A percentile compares a stretch with the other conserved stretches of the same genome.
These are phyloP conservation scores for Auricularia cornea DNA, from an alignment of 768 basidiomycete genomes.

Conservation along the genomic window DNA sequence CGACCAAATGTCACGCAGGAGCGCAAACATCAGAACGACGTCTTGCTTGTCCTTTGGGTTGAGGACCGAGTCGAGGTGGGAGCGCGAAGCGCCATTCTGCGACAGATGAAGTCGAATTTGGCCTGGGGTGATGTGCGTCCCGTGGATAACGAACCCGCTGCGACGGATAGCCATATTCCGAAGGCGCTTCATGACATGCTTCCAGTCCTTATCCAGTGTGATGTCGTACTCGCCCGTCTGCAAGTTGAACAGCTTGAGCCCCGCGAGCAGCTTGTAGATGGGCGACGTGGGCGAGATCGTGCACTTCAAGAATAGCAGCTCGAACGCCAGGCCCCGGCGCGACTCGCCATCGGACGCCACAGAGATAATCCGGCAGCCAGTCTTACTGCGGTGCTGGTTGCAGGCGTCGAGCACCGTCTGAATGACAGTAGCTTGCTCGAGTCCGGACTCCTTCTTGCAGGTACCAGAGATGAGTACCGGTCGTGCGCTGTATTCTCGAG, in stretches of 20 bases:
- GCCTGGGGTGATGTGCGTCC: slow-evolving; percentile 16
- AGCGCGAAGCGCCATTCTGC: slow-evolving; percentile 1
- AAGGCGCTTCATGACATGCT: slow-evolving; percentile 27
- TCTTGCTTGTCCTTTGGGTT: slow-evolving; percentile 28
- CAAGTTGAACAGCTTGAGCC: slow-evolving; percentile 20
- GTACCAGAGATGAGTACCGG: slow-evolving; percentile 18
- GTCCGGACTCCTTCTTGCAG: slow-evolving; percentile 19
- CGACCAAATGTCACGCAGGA: slow-evolving; percentile 19
- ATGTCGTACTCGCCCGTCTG: slow-evolving; percentile 28
- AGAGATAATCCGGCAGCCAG: not conserved
- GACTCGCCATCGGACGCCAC: slow-evolving; percentile 26
- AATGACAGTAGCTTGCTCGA: slow-evolving; percentile 15
- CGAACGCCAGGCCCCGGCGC: slow-evolving; percentile 18
- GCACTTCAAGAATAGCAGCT: slow-evolving; percentile 16
- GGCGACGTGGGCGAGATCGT: slow-evolving; percentile 13
- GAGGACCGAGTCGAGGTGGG: slow-evolving; percentile 13
- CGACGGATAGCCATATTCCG: slow-evolving; percentile 22
- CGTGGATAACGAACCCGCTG: slow-evolving; percentile 16
- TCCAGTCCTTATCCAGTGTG: slow-evolving; percentile 28
- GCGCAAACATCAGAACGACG: slow-evolving; percentile 19
- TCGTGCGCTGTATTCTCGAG: slow-evolving; percentile 15
- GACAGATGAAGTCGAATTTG: slow-evolving; percentile 18
- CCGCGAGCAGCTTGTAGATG: slow-evolving; percentile 17
- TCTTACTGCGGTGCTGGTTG: slow-evolving; percentile 1
- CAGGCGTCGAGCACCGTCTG: slow-evolving; percentile 10